A percentile compares a stretch with the other conserved stretches of the same genome.
These are phyloP conservation scores for Tulasnella sp. DNA, from an alignment of 768 basidiomycete genomes.

Conservation along the genomic window DNA sequence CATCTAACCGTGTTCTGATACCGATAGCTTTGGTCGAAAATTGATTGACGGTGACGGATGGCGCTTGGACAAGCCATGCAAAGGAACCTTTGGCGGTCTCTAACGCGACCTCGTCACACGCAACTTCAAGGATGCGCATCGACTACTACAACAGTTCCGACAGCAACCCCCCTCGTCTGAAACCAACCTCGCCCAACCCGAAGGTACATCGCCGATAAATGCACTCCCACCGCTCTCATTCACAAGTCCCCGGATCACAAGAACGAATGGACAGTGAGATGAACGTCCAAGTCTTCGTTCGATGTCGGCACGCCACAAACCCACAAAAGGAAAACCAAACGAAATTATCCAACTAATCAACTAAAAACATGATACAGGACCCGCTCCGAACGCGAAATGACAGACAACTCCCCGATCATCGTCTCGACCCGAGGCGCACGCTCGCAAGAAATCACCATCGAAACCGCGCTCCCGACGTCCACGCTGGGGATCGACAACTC, in stretches of 20 bases:
- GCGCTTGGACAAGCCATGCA: too few relatives aligned
- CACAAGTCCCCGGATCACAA: not conserved
- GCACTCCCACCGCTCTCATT: not conserved
- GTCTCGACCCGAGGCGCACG: constrained; percentile 66
- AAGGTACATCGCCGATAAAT: too few relatives aligned
- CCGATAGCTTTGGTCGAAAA: too few relatives aligned
- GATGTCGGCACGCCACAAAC: constrained; percentile 48
- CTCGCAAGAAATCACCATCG: constrained; percentile 64
- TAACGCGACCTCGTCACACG: too few relatives aligned
- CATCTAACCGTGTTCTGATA: too few relatives aligned
- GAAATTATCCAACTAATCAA: not conserved
- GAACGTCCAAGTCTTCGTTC: constrained; percentile 88
- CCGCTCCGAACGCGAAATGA: constrained; percentile 73
- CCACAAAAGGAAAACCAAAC: too few relatives aligned
- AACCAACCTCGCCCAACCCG: too few relatives aligned
- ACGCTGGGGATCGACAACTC: constrained; percentile 60
- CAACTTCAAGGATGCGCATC: too few relatives aligned
- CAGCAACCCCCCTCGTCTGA: too few relatives aligned
- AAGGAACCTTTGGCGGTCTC: too few relatives aligned
- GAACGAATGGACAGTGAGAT: constrained; percentile 29
- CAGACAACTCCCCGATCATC: constrained; percentile 79
- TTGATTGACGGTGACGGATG: too few relatives aligned
- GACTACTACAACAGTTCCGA: too few relatives aligned
- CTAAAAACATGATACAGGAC: constrained; percentile 22
- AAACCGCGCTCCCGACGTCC: constrained; percentile 56